Evolutionary conservation across 192 early-diverging fungal genomes (phyloP).

Genomic region (Entomortierella chlamydospora): DNA sequence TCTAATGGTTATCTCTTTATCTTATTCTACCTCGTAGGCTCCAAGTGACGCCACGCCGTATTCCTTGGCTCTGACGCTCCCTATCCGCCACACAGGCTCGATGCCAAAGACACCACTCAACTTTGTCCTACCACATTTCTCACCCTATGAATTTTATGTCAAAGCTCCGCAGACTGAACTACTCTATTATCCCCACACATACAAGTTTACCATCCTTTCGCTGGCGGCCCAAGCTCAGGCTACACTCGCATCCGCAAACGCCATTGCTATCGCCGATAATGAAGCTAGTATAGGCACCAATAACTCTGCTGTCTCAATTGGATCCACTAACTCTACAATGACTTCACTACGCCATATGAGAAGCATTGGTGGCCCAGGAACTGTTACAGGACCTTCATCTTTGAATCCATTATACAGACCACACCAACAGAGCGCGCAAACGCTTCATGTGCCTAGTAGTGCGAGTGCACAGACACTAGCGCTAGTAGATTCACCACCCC

Average conservation of each 20-base stretch:
- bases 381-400: slow-evolving; percentile 8
- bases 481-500: neutral
- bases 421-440: neutral
- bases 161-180: slow-evolving; percentile 60
- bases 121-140: slow-evolving; percentile 56
- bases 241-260: slow-evolving; percentile 20
- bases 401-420: neutral
- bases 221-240: slow-evolving; percentile 35
- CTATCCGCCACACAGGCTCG: slow-evolving; percentile 38
- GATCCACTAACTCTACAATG: neutral
- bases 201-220: slow-evolving; percentile 55
- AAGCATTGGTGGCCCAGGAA: neutral
- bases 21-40: slow-evolving; percentile 3
- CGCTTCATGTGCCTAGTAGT: neutral
- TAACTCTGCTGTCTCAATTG: neutral
- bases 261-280: slow-evolving; percentile 16
- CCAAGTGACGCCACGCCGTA: slow-evolving; percentile 47
- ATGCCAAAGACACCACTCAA: slow-evolving; percentile 50
- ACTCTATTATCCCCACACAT: slow-evolving; percentile 60
- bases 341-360: neutral
- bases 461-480: neutral
- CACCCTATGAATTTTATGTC: slow-evolving; percentile 61
- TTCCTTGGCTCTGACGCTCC: slow-evolving; percentile 51
- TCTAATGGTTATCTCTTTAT: neutral
- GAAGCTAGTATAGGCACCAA: neutral